These are phyloP conservation scores for Dryas alaskensis DNA, from an alignment of 306 rosid genomes.

Conservation along the genomic window DNA sequence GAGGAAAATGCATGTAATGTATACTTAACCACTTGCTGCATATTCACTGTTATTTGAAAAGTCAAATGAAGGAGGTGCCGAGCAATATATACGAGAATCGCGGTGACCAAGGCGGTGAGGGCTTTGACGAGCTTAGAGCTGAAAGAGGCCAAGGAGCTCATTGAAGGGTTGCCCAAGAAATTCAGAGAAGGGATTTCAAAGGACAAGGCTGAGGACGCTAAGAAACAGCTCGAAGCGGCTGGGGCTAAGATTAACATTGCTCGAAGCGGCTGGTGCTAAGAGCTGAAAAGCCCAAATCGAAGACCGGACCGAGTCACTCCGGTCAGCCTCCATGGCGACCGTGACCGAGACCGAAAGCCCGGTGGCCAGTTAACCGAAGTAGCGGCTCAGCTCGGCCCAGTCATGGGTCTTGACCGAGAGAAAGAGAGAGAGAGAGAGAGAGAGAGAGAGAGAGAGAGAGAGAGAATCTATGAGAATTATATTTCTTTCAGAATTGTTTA, in stretches of 20 bases:
- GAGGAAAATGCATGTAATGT: slow-evolving; percentile 86
- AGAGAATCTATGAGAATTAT: background rate
- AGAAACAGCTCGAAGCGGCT: slow-evolving; percentile 89
- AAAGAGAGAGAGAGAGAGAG: too few relatives aligned
- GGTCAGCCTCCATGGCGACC: too few relatives aligned
- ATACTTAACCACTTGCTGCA: slow-evolving; percentile 10
- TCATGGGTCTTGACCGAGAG: too few relatives aligned
- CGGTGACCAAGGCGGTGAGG: slow-evolving; percentile 87
- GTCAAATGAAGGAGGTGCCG: slow-evolving; percentile 58
- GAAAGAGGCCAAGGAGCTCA: slow-evolving; percentile 91
- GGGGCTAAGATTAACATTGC: slow-evolving; percentile 78
- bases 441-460: background rate
- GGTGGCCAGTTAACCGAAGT: too few relatives aligned
- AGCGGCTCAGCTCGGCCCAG: too few relatives aligned
- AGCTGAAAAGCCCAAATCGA: too few relatives aligned
- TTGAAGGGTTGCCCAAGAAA: slow-evolving; percentile 91
- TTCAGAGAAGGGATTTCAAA: slow-evolving; percentile 72
- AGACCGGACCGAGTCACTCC: too few relatives aligned
- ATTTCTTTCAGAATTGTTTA: slow-evolving; percentile 1
- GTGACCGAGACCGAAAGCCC: too few relatives aligned
- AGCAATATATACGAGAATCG: slow-evolving; percentile 58
- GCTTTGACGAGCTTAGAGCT: slow-evolving; percentile 72
- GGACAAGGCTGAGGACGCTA: slow-evolving; percentile 91
- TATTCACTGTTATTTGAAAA: slow-evolving; percentile 20
- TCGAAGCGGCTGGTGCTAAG: too few relatives aligned